Evolutionary conservation across 805 yeast genomes (phyloP), one percentile per base, ranked within the genome.

Genomic region (Teunomyces gatunensis): DNA sequence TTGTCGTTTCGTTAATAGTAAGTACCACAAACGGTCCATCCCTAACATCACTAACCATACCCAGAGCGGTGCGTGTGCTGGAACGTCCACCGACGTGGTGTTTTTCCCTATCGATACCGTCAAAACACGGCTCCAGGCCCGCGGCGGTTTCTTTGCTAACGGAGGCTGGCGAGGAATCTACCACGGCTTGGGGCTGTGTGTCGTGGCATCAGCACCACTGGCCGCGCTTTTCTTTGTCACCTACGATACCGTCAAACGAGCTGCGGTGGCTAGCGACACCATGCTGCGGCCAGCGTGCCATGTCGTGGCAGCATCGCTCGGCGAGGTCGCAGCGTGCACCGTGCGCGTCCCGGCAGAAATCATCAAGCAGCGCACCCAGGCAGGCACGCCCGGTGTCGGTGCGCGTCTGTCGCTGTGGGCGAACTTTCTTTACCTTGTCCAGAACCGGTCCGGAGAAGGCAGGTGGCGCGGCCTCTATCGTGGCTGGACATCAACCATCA

Each of bases 321-420:
- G 99, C 48, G 99, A 94, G 61, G 74, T 90, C 12, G 85, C 94
- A 1, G 99, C 99, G 0, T 94, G 99, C 65, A 67, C 85, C 48
- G 94, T 94, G 1, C 75, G 99, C 48, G 99, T 94, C 0, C 99
- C 99, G 0, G 95, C 96, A 0, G 99, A 94, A 63, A 96, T 94
- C 21, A 83, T 94, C 57, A 94, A 94, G 67, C 99, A 94, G 68
- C 75, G 97, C 48, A 87, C 98, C 0, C 99, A 94, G 65, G 67
- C 75, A 0, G 74, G 73, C 2, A 50, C 61, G 18, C 23, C 52
- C 5, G 76, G 77, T 2, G 61, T 61, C 6, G 65, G 64, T 11
- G 59, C 61, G 7, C 58, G 54, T 34, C 58, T 71, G 6, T 82
- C 96, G 0, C 89, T 97, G 7, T 74, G 75, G 64, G 80, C 80